phyloP scores from a whole-genome alignment of 768 basidiomycete species.

The Suillus americanus region DNA sequence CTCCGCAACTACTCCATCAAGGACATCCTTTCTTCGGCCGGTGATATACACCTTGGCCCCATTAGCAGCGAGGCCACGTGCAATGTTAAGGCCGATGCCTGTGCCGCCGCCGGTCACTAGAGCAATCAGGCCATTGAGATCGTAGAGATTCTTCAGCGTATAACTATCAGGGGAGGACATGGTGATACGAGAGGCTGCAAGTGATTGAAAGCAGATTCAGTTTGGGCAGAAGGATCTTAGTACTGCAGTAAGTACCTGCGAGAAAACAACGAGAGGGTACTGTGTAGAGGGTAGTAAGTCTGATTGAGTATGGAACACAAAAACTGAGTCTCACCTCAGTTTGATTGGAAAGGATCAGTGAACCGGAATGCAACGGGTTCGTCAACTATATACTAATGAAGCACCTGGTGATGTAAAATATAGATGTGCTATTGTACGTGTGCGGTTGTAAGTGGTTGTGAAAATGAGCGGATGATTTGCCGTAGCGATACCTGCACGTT shows the following conservation, averaged over 20 bases:
- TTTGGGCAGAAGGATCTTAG: not conserved
- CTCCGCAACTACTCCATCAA: slow-evolving; percentile 53
- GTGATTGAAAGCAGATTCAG: not conserved
- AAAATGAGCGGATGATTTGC: not conserved
- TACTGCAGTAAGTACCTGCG: not conserved
- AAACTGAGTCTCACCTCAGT: not conserved
- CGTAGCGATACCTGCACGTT: not conserved
- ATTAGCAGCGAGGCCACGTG: slow-evolving; percentile 70
- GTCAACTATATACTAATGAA: not conserved
- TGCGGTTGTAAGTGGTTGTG: not conserved
- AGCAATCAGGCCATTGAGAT: slow-evolving; percentile 57
- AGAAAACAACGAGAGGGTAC: not conserved
- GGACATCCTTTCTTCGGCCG: slow-evolving; percentile 63
- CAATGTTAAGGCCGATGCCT: slow-evolving; percentile 64
- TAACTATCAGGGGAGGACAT: slow-evolving; percentile 27
- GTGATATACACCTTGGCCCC: slow-evolving; percentile 84
- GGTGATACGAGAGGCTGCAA: not conserved
- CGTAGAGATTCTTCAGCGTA: slow-evolving; percentile 36
- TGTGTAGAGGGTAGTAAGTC: not conserved
- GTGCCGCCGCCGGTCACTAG: slow-evolving; percentile 51
- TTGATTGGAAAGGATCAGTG: not conserved
- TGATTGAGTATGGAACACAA: not conserved
- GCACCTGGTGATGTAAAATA: not conserved
- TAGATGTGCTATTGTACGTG: not conserved
- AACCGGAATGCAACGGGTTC: not conserved